Evolutionary conservation across 192 early-diverging fungal genomes (phyloP), one percentile per base, ranked within the genome.

Genomic region (Dimargaris cristalligena): DNA sequence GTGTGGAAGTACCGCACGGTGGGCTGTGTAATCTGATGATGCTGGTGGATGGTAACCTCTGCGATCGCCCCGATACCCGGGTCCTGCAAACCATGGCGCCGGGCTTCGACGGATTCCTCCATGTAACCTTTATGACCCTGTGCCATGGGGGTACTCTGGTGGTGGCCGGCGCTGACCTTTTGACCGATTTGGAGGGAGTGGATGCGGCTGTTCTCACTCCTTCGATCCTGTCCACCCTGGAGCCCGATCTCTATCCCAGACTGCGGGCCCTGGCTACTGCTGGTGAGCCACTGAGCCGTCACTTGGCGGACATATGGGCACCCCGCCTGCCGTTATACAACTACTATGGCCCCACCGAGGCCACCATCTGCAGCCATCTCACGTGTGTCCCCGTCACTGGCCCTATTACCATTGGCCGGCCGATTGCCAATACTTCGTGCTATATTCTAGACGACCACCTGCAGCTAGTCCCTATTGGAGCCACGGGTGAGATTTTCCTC

Each of bases 341-440:
- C 34, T 4, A 33, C 31, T 56, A 56, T 23, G 54, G 54, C 18
- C 54, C 54, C 54, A 56, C 54, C 32, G 54, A 56, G 34, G 32
- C 32, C 28, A 33, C 54, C 54, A 56, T 56, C 23, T 20, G 16
- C 2, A 56, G 54, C 34, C 9, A 56, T 23, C 13, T 56, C 10
- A 32, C 16, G 8, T 14, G 28, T 9, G 4, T 56, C 26, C 13
- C 16, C 34, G 26, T 33, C 1, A 32, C 31, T 14, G 29, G 29
- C 2, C 18, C 32, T 14, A 34, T 56, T 13, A 56, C 54, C 54
- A 56, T 29, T 16, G 28, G 54, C 30, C 26, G 13, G 18, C 28
- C 28, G 31, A 16, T 56, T 14, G 16, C 54, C 34, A 31, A 29
- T 16, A 33, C 23, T 23, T n/a, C 20, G 29, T 34, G 54, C 14